Percentiles rank a stretch among this genome's conserved stretches.
Evolutionary conservation across 306 rosid genomes (phyloP).

Genomic region (Fagus sylvatica): DNA sequence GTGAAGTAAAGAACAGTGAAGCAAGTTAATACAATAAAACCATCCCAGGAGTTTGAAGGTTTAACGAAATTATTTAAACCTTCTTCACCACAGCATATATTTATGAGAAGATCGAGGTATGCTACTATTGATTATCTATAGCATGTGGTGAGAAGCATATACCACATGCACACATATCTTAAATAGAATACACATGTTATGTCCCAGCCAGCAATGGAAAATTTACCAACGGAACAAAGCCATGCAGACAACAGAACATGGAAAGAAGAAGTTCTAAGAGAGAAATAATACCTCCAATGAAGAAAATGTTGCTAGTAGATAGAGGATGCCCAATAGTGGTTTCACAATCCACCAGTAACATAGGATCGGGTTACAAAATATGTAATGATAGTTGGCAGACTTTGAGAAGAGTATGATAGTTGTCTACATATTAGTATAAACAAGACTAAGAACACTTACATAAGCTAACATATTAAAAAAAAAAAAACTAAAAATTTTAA

Average conservation of each 20-base stretch:
- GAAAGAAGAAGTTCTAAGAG: conserved; percentile 10
- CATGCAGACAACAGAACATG: neutral
- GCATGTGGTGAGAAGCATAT: neutral
- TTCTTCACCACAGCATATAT: neutral
- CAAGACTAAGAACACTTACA: conserved; percentile 18
- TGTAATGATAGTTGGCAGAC: conserved; percentile 39
- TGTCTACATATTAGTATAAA: conserved; percentile 45
- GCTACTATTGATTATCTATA: neutral
- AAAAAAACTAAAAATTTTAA: neutral
- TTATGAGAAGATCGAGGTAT: neutral
- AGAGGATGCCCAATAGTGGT: conserved; percentile 47
- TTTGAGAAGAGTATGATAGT: conserved; percentile 54
- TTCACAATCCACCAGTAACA: conserved; percentile 88
- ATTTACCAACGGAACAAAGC: conserved; percentile 11
- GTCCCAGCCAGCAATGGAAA: conserved; percentile 2
- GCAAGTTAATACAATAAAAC: neutral
- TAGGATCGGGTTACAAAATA: conserved; percentile 44
- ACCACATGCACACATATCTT: neutral
- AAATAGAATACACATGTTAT: neutral
- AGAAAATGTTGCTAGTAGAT: conserved; percentile 46
- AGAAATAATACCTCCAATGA: conserved; percentile 50
- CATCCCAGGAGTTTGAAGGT: neutral
- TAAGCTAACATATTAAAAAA: conserved; percentile 6
- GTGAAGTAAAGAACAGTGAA: neutral
- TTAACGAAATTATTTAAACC: neutral